Evolutionary conservation across 805 yeast genomes (phyloP).

Genomic region (Yarrowia sp.): DNA sequence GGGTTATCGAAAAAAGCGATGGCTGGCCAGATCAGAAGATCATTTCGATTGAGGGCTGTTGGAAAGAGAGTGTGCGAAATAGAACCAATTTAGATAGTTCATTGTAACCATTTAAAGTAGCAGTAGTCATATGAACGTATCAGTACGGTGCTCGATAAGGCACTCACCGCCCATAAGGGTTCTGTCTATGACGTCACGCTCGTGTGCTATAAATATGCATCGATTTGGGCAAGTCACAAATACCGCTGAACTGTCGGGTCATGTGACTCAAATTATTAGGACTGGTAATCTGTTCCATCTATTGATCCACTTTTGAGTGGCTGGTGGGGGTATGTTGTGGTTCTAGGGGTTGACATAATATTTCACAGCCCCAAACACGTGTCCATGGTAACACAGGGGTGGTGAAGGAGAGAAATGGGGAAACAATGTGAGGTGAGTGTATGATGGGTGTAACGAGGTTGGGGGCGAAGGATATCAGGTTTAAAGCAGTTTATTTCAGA

Average conservation of each 20-base stretch:
- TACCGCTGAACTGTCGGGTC: not conserved
- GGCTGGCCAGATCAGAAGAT: not conserved
- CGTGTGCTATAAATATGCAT: slow-evolving; percentile 8
- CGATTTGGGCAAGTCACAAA: not conserved
- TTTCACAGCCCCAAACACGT: not conserved
- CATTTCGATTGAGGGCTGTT: not conserved
- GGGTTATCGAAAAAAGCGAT: slow-evolving; percentile 18
- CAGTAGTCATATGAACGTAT: too few relatives aligned
- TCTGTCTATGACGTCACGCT: slow-evolving; percentile 3
- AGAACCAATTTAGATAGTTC: too few relatives aligned
- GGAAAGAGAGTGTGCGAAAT: too few relatives aligned
- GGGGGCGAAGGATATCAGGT: too few relatives aligned
- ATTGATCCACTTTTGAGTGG: not conserved
- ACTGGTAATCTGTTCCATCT: not conserved
- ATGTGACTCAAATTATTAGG: not conserved
- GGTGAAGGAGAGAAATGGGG: not conserved
- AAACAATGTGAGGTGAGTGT: not conserved
- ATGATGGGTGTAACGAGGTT: too few relatives aligned
- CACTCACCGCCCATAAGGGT: not conserved
- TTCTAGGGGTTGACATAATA: not conserved
- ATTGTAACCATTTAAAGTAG: too few relatives aligned
- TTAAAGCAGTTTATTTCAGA: too few relatives aligned
- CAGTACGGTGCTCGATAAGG: too few relatives aligned
- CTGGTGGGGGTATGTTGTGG: not conserved
- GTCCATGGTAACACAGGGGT: not conserved